These are phyloP conservation scores for Golubevia pallescens DNA, from an alignment of 1,284 basidiomycete genomes.

Conservation along the genomic window DNA sequence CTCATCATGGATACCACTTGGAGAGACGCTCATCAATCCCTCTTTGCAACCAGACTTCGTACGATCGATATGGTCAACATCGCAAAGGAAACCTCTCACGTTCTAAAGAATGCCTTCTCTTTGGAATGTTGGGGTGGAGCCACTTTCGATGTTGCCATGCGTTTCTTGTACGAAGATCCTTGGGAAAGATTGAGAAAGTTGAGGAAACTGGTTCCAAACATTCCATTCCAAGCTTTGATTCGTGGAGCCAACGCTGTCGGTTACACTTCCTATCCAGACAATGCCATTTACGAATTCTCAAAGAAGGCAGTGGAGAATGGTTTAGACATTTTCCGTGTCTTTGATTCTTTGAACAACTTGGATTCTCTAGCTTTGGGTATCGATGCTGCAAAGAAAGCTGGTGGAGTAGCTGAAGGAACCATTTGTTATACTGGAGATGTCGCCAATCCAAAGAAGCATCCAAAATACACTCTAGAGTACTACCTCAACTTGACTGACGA, in stretches of 20 bases:
- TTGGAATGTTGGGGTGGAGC: slow-evolving; percentile 99
- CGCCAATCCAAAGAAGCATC: slow-evolving; percentile 85
- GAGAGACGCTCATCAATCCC: slow-evolving; percentile 98
- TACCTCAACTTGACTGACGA: slow-evolving; percentile 95
- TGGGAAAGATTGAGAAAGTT: slow-evolving; percentile 96
- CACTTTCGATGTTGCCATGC: slow-evolving; percentile 99
- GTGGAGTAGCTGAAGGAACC: slow-evolving; percentile 85
- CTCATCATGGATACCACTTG: slow-evolving; percentile 79
- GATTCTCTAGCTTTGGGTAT: slow-evolving; percentile 69
- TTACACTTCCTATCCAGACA: slow-evolving; percentile 99
- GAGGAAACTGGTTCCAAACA: slow-evolving; percentile 95
- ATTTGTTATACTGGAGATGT: slow-evolving; percentile 99
- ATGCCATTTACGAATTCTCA: slow-evolving; percentile 89
- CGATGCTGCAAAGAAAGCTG: slow-evolving; percentile 98
- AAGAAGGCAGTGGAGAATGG: slow-evolving; percentile 94
- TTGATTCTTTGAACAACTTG: slow-evolving; percentile 71
- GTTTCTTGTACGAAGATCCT: slow-evolving; percentile 99
- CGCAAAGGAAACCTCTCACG: slow-evolving; percentile 88
- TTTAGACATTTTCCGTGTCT: slow-evolving; percentile 99
- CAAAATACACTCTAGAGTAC: slow-evolving; percentile 97
- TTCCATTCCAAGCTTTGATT: slow-evolving; percentile 96
- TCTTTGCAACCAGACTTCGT: slow-evolving; percentile 93
- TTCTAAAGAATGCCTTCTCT: slow-evolving; percentile 92
- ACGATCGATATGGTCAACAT: slow-evolving; percentile 99
- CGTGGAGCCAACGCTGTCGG: slow-evolving; percentile 99